Conservation (phyloP, 2,329 filamentous ascomycete genomes). For the Pseudogymnoascus sp. region DNA sequence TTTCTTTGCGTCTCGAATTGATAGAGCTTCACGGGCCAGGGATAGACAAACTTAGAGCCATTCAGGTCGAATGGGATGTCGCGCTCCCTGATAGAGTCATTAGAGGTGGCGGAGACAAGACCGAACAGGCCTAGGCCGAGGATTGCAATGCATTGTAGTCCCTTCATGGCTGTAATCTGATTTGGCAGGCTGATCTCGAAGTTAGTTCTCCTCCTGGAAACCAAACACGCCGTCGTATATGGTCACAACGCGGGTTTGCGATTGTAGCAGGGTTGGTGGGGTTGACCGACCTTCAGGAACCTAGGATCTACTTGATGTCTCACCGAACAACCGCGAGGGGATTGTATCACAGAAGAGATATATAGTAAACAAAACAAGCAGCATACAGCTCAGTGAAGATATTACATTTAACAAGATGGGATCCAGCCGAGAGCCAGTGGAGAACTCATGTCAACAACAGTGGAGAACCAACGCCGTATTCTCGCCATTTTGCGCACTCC, state of each 20-base stretch:
- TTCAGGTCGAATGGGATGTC: not conserved
- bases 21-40: conserved; percentile 43
- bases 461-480: not conserved
- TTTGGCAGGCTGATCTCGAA: not conserved
- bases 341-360: not conserved
- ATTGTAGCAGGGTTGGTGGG: not conserved
- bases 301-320: not conserved
- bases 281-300: not conserved
- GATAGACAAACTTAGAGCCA: conserved; percentile 31
- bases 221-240: not conserved
- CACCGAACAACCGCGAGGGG: not conserved
- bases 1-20: conserved; percentile 39
- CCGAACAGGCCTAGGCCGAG: not conserved
- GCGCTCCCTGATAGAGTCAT: conserved; percentile 23
- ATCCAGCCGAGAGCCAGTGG: not conserved
- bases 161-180: not conserved
- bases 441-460: not conserved
- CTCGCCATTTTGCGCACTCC: not conserved
- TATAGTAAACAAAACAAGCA: not conserved
- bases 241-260: not conserved
- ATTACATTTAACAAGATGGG: not conserved
- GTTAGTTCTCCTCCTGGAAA: not conserved
- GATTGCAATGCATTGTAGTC: not conserved
- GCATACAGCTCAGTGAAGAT: not conserved
- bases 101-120: not conserved